These are phyloP conservation scores for Hemileccinum impolitum DNA, from an alignment of 768 basidiomycete species.

Conservation along the genomic window DNA sequence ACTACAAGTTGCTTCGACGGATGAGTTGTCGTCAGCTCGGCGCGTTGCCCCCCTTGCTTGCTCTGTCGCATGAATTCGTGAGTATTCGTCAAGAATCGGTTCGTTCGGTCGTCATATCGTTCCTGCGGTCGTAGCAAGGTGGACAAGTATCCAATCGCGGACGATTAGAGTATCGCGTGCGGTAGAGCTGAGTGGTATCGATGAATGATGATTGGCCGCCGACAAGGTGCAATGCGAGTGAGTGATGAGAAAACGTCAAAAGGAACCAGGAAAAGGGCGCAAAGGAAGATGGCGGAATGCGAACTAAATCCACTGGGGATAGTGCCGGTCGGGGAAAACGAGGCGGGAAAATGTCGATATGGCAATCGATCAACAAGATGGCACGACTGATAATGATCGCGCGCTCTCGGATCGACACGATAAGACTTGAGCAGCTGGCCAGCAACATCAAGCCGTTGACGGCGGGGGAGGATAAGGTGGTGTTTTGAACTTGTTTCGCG, in stretches of 20 bases:
- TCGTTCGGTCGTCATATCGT: conserved; percentile 33
- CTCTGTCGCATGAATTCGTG: conserved; percentile 30
- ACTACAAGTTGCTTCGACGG: conserved; percentile 10
- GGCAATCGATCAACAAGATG: conserved; percentile 47
- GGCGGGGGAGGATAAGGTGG: conserved; percentile 17
- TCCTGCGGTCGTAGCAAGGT: conserved; percentile 32
- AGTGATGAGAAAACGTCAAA: conserved; percentile 20
- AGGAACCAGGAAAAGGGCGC: conserved; percentile 14
- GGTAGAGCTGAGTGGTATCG: conserved; percentile 19
- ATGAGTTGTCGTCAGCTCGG: conserved; percentile 21
- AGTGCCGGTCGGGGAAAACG: conserved; percentile 16
- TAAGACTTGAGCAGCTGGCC: conserved; percentile 32
- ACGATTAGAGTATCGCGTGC: conserved; percentile 14
- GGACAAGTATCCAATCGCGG: conserved; percentile 18
- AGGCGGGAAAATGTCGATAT: conserved; percentile 28
- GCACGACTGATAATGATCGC: conserved; percentile 29
- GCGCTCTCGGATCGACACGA: conserved; percentile 34
- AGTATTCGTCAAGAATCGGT: conserved; percentile 36
- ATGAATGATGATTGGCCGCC: conserved; percentile 25
- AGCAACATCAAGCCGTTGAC: conserved; percentile 38
- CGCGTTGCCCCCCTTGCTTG: conserved; percentile 22
- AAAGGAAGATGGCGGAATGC: conserved; percentile 25
- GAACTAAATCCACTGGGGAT: conserved; percentile 28
- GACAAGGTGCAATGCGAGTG: conserved; percentile 19
- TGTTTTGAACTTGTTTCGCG: conserved; percentile 24